Evolutionary conservation across 1,284 basidiomycete species (phyloP).

Genomic region (Cronartium quercuum): DNA sequence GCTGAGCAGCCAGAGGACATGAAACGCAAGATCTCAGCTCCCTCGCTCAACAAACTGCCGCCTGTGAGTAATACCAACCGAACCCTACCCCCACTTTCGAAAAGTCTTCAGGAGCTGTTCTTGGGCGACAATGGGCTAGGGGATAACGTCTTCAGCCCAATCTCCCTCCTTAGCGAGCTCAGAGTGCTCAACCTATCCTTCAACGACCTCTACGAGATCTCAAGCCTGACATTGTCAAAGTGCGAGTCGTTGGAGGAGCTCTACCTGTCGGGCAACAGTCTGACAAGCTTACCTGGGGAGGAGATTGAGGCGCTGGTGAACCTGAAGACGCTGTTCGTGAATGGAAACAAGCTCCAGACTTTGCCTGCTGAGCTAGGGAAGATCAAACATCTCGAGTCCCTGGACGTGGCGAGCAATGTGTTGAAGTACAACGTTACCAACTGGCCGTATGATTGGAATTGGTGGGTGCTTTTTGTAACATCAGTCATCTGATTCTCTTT

Average conservation of each 20-base stretch:
- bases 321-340: constrained; percentile 73
- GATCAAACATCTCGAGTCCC: constrained; percentile 67
- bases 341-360: constrained; percentile 89
- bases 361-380: constrained; percentile 84
- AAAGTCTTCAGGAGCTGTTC: constrained; percentile 69
- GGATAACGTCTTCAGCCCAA: constrained; percentile 70
- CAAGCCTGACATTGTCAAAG: constrained; percentile 65
- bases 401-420: constrained; percentile 91
- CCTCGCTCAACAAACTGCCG: constrained; percentile 38
- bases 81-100: constrained; percentile 61
- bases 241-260: constrained; percentile 69
- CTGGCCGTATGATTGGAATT: constrained; percentile 99
- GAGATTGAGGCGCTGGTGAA: constrained; percentile 66
- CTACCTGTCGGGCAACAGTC: constrained; percentile 87
- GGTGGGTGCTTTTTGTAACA: constrained; percentile 56
- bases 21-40: constrained; percentile 36
- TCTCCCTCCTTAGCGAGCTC: constrained; percentile 70
- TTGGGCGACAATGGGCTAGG: constrained; percentile 83
- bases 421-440: constrained; percentile 98
- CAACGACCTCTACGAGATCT: constrained; percentile 89
- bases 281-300: constrained; percentile 83
- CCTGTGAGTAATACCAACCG: constrained; percentile 40
- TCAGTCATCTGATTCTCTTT: neutral
- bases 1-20: constrained; percentile 42
- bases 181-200: constrained; percentile 85